phyloP scores from a whole-genome alignment of 495 filamentous ascomycete species.

The Aspergillus ostianus region DNA sequence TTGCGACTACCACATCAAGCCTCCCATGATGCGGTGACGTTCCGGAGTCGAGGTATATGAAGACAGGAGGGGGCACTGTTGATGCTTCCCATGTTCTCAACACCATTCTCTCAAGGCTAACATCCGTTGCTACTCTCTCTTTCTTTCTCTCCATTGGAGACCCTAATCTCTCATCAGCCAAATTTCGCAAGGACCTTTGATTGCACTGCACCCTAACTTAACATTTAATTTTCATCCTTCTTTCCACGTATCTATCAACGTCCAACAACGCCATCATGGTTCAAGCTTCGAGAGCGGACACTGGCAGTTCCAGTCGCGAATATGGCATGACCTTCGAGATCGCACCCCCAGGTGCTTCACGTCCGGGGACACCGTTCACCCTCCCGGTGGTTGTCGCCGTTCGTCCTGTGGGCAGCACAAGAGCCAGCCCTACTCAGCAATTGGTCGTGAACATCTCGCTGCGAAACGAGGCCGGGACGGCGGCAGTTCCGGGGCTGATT shows the following conservation, averaged over 20 bases:
- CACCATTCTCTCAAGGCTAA: not conserved
- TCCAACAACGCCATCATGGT: slow-evolving; percentile 23
- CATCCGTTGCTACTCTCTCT: not conserved
- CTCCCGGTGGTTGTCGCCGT: slow-evolving; percentile 38
- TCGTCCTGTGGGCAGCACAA: slow-evolving; percentile 30
- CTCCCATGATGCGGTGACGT: slow-evolving; percentile 1
- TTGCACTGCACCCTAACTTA: not conserved
- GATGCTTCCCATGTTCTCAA: not conserved
- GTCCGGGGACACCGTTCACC: slow-evolving; percentile 32
- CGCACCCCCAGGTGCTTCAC: slow-evolving; percentile 29
- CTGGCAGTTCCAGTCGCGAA: slow-evolving; percentile 28
- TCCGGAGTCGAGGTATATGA: slow-evolving; percentile 2
- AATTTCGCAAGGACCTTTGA: not conserved
- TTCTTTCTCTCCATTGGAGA: not conserved
- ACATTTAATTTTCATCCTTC: not conserved
- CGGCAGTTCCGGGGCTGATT: slow-evolving; percentile 23
- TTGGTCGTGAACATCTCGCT: slow-evolving; percentile 34
- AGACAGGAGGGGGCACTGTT: not conserved
- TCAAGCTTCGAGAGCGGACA: slow-evolving; percentile 5
- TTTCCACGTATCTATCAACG: not conserved
- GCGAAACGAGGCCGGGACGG: slow-evolving; percentile 31
- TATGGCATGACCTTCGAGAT: slow-evolving; percentile 38
- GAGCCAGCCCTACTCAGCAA: slow-evolving; percentile 26
- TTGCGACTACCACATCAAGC: not conserved
- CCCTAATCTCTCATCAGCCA: not conserved